Percentiles rank a stretch among this genome's conserved stretches.
Evolutionary conservation across 192 early-diverging fungal genomes (phyloP).

Genomic region (Coemansia sp.): DNA sequence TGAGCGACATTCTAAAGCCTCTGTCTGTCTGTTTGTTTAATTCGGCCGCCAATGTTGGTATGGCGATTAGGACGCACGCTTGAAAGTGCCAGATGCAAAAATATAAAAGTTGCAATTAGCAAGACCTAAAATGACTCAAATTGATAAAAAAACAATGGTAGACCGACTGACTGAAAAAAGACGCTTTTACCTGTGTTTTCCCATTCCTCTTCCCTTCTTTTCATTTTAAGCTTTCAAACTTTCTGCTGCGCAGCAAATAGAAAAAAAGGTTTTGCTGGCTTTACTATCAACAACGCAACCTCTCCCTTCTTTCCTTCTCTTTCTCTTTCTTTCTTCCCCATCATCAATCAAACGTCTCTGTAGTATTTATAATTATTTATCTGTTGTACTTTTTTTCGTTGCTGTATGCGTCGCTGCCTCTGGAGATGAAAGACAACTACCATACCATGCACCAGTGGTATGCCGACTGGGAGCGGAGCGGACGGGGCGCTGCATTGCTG

Average conservation of each 20-base stretch:
- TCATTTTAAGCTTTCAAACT: background rate
- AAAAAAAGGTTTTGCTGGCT: background rate
- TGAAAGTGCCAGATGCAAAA: too few relatives aligned
- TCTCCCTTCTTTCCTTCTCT: background rate
- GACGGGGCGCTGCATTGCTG: constrained; percentile 11
- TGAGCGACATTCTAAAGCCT: constrained; percentile 8
- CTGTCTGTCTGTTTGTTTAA: background rate
- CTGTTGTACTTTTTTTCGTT: background rate
- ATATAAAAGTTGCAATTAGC: too few relatives aligned
- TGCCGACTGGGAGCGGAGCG: constrained; percentile 32
- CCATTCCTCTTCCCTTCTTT: too few relatives aligned
- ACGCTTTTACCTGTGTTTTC: too few relatives aligned
- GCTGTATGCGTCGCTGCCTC: background rate
- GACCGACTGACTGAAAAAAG: too few relatives aligned
- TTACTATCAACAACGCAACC: background rate
- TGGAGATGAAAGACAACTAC: constrained; percentile 40
- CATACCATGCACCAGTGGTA: constrained; percentile 33
- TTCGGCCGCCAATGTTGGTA: background rate
- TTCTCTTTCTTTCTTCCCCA: background rate
- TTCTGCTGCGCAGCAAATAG: constrained; percentile 10
- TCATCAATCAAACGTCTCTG: too few relatives aligned
- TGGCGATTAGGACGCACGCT: background rate
- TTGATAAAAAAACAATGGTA: too few relatives aligned
- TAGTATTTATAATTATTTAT: background rate
- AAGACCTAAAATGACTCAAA: too few relatives aligned